A percentile compares a stretch with the other conserved stretches of the same genome.
Conservation (phyloP, 1,284 basidiomycete genomes). For the Ustilago loliicola region DNA sequence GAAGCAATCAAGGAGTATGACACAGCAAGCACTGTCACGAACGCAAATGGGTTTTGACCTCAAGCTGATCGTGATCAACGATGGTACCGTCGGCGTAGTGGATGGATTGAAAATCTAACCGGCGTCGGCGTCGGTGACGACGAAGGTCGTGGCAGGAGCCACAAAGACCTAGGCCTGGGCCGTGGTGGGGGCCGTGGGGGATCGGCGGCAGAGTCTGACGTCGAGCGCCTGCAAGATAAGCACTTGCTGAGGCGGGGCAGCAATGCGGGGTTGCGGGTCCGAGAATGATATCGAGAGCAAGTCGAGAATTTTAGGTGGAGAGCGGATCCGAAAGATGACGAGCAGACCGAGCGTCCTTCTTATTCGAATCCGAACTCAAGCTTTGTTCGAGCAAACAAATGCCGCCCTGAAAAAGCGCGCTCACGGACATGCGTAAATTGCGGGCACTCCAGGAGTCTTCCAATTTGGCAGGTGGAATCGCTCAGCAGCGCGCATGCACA, state of each 20-base stretch:
- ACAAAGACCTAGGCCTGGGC: conserved; percentile 16
- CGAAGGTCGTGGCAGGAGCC: conserved; percentile 11
- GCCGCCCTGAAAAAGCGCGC: no score
- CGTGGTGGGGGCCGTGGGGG: not conserved
- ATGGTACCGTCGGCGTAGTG: not conserved
- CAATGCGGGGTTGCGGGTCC: conserved; percentile 41
- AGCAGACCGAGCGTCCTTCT: conserved; percentile 19
- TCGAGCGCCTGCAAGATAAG: conserved; percentile 14
- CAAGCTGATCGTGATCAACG: not conserved
- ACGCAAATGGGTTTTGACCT: not conserved
- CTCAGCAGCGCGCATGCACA: not conserved
- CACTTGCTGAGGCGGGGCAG: conserved; percentile 11
- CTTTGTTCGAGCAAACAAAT: not conserved
- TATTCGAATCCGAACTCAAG: conserved; percentile 6
- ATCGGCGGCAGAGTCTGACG: conserved; percentile 10
- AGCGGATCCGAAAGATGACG: conserved; percentile 51
- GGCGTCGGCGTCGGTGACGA: conserved; percentile 11
- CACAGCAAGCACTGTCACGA: not conserved
- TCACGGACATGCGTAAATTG: no score
- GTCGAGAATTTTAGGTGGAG: conserved; percentile 18
- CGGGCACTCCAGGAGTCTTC: no score
- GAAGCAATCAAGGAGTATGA: not conserved
- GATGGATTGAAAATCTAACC: conserved; percentile 8
- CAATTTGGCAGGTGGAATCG: no score
- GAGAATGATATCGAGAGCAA: conserved; percentile 26